Evolutionary conservation across 2,329 filamentous ascomycete species (phyloP).

Genomic region (Epichloe bromicola): DNA sequence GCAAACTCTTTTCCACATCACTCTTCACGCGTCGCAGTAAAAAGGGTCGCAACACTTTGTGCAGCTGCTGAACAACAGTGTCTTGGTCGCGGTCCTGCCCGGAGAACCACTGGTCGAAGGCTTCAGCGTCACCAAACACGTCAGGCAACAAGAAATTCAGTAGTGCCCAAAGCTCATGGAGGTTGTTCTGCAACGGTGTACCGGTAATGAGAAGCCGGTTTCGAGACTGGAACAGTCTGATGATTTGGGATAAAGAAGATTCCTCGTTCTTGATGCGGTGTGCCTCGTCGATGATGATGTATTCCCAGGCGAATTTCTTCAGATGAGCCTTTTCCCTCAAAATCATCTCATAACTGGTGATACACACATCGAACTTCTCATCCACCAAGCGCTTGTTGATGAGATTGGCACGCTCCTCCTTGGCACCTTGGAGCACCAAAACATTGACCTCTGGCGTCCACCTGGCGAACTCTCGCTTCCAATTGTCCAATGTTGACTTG

Average conservation of each 20-base stretch:
- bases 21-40: slow-evolving; percentile 90
- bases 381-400: slow-evolving; percentile 88
- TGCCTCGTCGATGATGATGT: slow-evolving; percentile 96
- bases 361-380: slow-evolving; percentile 93
- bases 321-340: slow-evolving; percentile 91
- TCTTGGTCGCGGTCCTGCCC: slow-evolving; percentile 84
- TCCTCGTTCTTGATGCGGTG: slow-evolving; percentile 99
- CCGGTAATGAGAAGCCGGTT: slow-evolving; percentile 93
- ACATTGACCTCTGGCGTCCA: slow-evolving; percentile 97
- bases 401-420: slow-evolving; percentile 78
- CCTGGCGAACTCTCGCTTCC: slow-evolving; percentile 83
- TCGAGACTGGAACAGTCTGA: slow-evolving; percentile 88
- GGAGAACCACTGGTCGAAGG: slow-evolving; percentile 97
- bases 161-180: slow-evolving; percentile 94
- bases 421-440: slow-evolving; percentile 83
- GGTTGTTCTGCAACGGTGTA: slow-evolving; percentile 92
- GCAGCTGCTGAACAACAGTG: slow-evolving; percentile 88
- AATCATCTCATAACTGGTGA: slow-evolving; percentile 99
- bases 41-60: slow-evolving; percentile 86
- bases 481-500: slow-evolving; percentile 96
- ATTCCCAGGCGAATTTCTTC: slow-evolving; percentile 98
- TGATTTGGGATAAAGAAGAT: slow-evolving; percentile 90
- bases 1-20: slow-evolving; percentile 92
- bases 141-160: slow-evolving; percentile 97
- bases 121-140: slow-evolving; percentile 91